Percentiles rank a stretch among this genome's conserved stretches.
Evolutionary conservation across 148 eudicot genomes (phyloP).

Genomic region (Persicaria tinctoria): DNA sequence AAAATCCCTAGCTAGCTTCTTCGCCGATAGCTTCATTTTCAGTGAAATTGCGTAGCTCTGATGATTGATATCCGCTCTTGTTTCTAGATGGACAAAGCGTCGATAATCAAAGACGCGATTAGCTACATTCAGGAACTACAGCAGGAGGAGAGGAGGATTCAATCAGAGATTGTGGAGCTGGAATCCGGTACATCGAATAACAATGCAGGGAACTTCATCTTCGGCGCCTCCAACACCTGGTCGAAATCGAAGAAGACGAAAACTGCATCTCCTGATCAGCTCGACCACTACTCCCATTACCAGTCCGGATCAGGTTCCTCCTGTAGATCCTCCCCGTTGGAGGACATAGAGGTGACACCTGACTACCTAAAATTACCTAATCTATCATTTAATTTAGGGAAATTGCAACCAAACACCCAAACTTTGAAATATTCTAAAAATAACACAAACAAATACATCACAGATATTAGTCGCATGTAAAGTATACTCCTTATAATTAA

Average conservation of each 20-base stretch:
- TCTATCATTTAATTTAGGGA: not conserved
- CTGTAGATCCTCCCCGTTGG: not conserved
- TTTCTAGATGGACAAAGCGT: conserved; percentile 2
- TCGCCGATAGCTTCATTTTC: not conserved
- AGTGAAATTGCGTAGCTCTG: not conserved
- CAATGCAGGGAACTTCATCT: not conserved
- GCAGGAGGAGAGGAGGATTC: not conserved
- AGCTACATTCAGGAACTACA: not conserved
- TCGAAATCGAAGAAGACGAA: not conserved
- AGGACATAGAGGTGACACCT: not conserved
- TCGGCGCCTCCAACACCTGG: not conserved
- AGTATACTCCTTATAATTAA: no score
- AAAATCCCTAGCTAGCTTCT: not conserved
- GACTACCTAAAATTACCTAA: not conserved
- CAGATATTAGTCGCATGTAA: no score
- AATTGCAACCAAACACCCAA: no score
- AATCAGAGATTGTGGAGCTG: not conserved
- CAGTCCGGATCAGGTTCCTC: not conserved
- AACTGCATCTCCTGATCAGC: not conserved
- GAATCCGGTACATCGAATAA: not conserved
- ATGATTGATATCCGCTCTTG: not conserved
- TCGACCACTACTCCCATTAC: not conserved
- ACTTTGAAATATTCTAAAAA: no score
- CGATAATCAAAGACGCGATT: conserved; percentile 2
- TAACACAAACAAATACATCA: no score